These are phyloP conservation scores for Sclerotinia subarctica DNA, from an alignment of 2,329 filamentous ascomycete species.

Conservation along the genomic window DNA sequence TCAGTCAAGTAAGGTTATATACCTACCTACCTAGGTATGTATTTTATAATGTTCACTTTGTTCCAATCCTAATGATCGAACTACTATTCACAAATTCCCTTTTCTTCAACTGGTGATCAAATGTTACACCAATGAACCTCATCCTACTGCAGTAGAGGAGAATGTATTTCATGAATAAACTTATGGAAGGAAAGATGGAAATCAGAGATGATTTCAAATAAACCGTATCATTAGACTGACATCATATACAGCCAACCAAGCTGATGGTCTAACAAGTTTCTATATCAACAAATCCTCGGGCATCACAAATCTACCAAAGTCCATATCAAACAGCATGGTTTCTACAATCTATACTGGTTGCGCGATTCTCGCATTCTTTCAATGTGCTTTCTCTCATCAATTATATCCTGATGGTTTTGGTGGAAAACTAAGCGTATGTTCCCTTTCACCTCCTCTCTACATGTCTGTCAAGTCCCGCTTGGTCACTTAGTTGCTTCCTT, in stretches of 20 bases:
- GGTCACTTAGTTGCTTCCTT: too few species aligned
- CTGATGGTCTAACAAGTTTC: not conserved
- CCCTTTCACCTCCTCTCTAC: not conserved
- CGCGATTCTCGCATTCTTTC: not conserved
- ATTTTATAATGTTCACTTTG: not conserved
- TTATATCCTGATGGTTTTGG: not conserved
- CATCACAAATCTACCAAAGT: not conserved
- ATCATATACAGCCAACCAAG: not conserved
- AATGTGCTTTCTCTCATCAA: conserved; percentile 8
- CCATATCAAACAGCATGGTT: not conserved
- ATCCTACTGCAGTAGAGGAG: too few species aligned
- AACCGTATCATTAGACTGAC: not conserved
- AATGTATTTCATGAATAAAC: not conserved
- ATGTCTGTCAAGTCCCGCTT: not conserved
- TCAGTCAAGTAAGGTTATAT: not conserved
- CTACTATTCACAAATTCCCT: not conserved
- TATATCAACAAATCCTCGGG: not conserved
- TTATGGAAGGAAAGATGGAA: not conserved
- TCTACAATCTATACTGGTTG: conserved; percentile 5
- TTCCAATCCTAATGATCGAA: not conserved
- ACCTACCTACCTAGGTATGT: not conserved
- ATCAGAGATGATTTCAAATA: not conserved
- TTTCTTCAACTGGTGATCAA: not conserved
- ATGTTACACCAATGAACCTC: not conserved
- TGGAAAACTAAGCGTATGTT: conserved; percentile 9